These are phyloP conservation scores for Musa troglodytarum DNA, from an alignment of 176 grass and related monocot genomes.

Conservation along the genomic window DNA sequence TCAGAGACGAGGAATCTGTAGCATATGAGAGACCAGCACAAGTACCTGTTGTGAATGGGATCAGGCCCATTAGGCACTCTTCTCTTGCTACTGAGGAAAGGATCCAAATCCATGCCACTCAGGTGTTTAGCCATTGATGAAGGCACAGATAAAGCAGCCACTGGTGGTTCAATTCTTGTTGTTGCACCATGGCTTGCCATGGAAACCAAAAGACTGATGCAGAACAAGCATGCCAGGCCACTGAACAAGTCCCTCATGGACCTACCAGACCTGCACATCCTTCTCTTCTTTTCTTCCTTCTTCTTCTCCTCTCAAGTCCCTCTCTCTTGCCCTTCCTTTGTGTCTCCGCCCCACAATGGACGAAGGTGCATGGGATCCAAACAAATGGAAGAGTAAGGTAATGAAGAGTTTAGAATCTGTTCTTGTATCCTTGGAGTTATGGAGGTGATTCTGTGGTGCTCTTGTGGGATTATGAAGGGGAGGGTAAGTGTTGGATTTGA, in stretches of 20 bases:
- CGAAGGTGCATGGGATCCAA: too few species aligned
- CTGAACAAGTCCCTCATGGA: not conserved
- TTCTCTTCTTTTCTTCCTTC: not conserved
- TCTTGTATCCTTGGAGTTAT: conserved; percentile 1
- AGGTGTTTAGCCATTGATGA: not conserved
- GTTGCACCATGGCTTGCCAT: not conserved
- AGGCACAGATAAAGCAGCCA: not conserved
- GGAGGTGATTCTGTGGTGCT: not conserved
- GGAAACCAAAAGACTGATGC: conserved; percentile 11
- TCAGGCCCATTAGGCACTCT: conserved; percentile 23
- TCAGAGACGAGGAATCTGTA: not conserved
- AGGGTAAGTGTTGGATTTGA: not conserved
- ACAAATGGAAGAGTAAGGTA: not conserved
- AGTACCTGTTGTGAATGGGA: conserved; percentile 28
- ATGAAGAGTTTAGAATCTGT: not conserved
- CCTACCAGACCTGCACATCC: not conserved
- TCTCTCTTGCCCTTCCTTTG: not conserved
- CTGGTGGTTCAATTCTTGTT: not conserved
- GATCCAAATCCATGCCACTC: not conserved
- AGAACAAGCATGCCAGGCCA: conserved; percentile 8
- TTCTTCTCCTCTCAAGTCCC: not conserved
- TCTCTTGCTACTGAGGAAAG: conserved; percentile 6
- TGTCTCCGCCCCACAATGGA: too few species aligned
- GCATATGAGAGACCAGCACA: not conserved
- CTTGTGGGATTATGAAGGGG: not conserved